phyloP scores from a whole-genome alignment of 192 early-diverging fungal genomes.

The Podila epigama region DNA sequence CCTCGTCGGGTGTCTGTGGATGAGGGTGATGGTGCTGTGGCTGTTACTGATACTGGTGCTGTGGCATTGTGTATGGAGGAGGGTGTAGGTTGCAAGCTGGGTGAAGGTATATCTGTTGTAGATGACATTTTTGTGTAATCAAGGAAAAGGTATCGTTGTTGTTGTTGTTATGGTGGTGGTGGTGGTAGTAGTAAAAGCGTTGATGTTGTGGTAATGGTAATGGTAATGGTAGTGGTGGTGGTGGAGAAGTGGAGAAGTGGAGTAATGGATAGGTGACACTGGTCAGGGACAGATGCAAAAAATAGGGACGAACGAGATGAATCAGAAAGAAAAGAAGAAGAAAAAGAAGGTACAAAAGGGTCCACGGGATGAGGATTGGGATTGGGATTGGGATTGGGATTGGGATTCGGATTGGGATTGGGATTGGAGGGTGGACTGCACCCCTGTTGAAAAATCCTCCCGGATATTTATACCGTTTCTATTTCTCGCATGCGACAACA shows the following conservation, averaged over 20 bases:
- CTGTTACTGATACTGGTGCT: neutral
- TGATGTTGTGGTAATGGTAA: neutral
- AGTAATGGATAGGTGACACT: neutral
- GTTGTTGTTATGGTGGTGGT: neutral
- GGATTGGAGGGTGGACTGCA: no score
- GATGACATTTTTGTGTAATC: no score
- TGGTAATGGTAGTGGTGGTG: neutral
- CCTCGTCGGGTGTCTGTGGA: neutral
- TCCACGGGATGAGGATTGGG: neutral
- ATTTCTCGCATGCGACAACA: no score
- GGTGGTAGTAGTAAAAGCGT: neutral
- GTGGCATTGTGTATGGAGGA: neutral
- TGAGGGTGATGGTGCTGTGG: neutral
- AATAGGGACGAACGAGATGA: neutral
- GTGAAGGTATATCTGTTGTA: no score
- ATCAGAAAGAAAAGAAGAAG: neutral
- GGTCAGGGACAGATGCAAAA: neutral
- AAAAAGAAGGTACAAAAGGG: neutral
- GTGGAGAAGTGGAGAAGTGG: neutral
- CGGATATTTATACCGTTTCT: no score
- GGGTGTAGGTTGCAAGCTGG: neutral
- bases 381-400: no score
- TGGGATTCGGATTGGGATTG: neutral
- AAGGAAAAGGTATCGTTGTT: neutral
- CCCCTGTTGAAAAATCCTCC: no score